Percentiles rank a stretch among this genome's conserved stretches.
These are phyloP conservation scores for Pistacia integerrima DNA, from an alignment of 345 rosid species.

Conservation along the genomic window DNA sequence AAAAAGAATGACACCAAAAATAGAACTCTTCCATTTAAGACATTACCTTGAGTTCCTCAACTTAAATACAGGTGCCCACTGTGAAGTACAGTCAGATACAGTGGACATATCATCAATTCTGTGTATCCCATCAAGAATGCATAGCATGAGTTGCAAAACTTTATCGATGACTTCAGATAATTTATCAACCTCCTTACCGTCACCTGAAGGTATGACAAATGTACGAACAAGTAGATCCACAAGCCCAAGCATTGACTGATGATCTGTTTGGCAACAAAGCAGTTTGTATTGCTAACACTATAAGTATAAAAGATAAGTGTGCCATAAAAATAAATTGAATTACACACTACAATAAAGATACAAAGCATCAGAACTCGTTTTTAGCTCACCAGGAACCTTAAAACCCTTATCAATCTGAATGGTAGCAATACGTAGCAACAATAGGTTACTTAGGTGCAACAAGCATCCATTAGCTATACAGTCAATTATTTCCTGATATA, in stretches of 20 bases:
- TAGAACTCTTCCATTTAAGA: conserved; percentile 11
- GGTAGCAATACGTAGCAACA: conserved; percentile 55
- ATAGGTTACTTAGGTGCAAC: conserved; percentile 49
- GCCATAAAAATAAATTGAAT: background rate
- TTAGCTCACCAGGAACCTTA: conserved; percentile 56
- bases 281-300: conserved; percentile 12
- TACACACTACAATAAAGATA: conserved; percentile 16
- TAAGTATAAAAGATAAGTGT: background rate
- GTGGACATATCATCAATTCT: conserved; percentile 36
- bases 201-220: conserved; percentile 41
- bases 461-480: conserved; percentile 31
- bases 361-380: conserved; percentile 13
- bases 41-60: conserved; percentile 61
- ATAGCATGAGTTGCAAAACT: conserved; percentile 63
- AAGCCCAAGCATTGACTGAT: conserved; percentile 48
- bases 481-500: conserved; percentile 48
- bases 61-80: conserved; percentile 77
- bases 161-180: conserved; percentile 51
- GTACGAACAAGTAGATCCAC: conserved; percentile 43
- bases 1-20: conserved; percentile 8
- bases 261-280: conserved; percentile 49
- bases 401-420: conserved; percentile 47
- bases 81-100: conserved; percentile 40
- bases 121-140: conserved; percentile 55
- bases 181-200: conserved; percentile 37